Evolutionary conservation across 768 basidiomycete genomes (phyloP).

Genomic region (Lyophyllum decastes): DNA sequence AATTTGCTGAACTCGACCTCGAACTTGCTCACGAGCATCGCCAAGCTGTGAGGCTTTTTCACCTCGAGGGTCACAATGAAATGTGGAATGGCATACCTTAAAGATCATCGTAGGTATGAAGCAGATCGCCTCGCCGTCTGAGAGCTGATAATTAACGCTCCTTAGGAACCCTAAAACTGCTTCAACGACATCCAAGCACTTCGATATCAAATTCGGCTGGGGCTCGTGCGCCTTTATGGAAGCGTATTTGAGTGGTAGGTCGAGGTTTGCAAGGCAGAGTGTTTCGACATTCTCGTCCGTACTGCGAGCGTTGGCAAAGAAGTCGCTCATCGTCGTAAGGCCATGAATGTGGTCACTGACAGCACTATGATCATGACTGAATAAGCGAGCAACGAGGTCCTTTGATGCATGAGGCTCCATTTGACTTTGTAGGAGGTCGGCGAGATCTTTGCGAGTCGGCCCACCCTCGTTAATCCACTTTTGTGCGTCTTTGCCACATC

Average conservation of each 20-base stretch:
- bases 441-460: slow-evolving; percentile 81
- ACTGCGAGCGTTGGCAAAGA: slow-evolving; percentile 60
- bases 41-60: slow-evolving; percentile 65
- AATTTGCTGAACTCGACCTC: slow-evolving; percentile 78
- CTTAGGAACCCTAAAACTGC: slow-evolving; percentile 77
- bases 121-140: slow-evolving; percentile 83
- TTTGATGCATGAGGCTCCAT: slow-evolving; percentile 86
- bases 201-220: slow-evolving; percentile 84
- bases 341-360: slow-evolving; percentile 91
- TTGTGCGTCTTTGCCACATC: slow-evolving; percentile 73
- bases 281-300: slow-evolving; percentile 61
- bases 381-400: slow-evolving; percentile 74
- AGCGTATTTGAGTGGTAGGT: slow-evolving; percentile 90
- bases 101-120: slow-evolving; percentile 88
- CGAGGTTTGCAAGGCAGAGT: slow-evolving; percentile 82
- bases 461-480: slow-evolving; percentile 89
- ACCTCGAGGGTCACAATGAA: background rate
- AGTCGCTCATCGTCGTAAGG: slow-evolving; percentile 70
- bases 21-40: slow-evolving; percentile 83
- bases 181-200: slow-evolving; percentile 87
- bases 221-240: slow-evolving; percentile 90
- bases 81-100: slow-evolving; percentile 60
- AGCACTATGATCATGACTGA: slow-evolving; percentile 95
- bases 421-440: slow-evolving; percentile 83
- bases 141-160: slow-evolving; percentile 71